phyloP scores from a whole-genome alignment of 2,329 filamentous ascomycete genomes.

The Trichoderma sp. region DNA sequence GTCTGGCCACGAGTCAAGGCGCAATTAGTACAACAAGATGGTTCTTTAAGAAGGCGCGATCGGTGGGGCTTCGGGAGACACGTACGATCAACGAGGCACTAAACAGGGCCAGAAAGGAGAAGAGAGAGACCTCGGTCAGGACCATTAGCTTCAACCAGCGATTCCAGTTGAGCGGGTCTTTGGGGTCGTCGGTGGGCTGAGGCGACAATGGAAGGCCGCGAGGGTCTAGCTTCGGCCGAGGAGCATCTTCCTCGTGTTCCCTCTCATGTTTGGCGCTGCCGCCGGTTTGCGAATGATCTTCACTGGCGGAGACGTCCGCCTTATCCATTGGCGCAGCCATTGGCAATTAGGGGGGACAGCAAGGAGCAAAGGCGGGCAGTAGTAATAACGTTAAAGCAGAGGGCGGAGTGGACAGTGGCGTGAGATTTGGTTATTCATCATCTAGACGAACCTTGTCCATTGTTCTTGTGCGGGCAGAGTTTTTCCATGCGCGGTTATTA shows the following conservation, averaged over 20 bases:
- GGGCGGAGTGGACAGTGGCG: background rate
- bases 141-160: constrained; percentile 23
- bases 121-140: constrained; percentile 6
- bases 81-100: constrained; percentile 21
- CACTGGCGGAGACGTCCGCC: constrained; percentile 1
- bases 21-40: background rate
- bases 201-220: constrained; percentile 13
- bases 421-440: background rate
- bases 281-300: constrained; percentile 9
- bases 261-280: constrained; percentile 13
- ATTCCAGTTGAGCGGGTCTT: constrained; percentile 21
- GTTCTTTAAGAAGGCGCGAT: background rate
- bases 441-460: background rate
- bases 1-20: background rate
- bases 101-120: constrained; percentile 18
- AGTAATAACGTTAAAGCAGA: background rate
- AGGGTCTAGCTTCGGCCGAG: constrained; percentile 6
- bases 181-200: constrained; percentile 12
- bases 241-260: constrained; percentile 16
- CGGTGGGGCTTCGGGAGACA: background rate
- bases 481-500: background rate
- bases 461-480: background rate
- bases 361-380: background rate
- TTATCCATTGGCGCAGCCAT: constrained; percentile 3
- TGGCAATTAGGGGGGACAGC: background rate